Evolutionary conservation across 2,329 filamentous ascomycete species (phyloP), one percentile per base, ranked within the genome.

Genomic region (Hyphodiscus sp.): DNA sequence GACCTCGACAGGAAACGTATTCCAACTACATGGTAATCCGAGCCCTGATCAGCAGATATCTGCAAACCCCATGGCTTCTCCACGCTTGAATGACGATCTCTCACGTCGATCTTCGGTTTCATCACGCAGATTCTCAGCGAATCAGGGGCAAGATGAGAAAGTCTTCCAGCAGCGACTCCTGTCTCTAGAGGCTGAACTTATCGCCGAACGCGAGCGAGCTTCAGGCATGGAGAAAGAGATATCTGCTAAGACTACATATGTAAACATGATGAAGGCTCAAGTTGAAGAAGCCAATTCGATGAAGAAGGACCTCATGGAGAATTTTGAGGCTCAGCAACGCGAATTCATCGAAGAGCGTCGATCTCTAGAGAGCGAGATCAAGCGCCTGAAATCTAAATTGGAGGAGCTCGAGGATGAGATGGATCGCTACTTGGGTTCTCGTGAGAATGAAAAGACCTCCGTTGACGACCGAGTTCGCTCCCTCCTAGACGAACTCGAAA

Each of bases 391-490:
- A 65, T 77, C 85, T 51, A 87, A 85, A 50, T 75, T 94, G 0
- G 94, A 97, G 66, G 90, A 97, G 62, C 80, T 87, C 6, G 94
- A 99, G 70, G 91, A 96, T 64, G 91, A 96, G 66, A 81, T 97
- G 49, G 91, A 96, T 63, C 81, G 90, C 55, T 81, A 92, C 51
- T 79, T 89, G 43, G 89, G 90, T 63, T 91, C 87, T 42, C 81
- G 89, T 44, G 90, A 96, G 61, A 86, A 95, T 61, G 88, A 94
- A 64, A 88, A 85, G 64, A 82, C 81, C 3, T 79, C 80, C 2
- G 78, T 85, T 45, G 86, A 92, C 58, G 81, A 86, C 46, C 84
- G 78, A 54, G 74, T 91, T 30, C 82, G 82, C 45, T 74, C 77
- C 9, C 76, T 96, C 1, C 81, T 91, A 63, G 74, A 80, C 16